Percentiles rank a stretch among this genome's conserved stretches.
phyloP scores from a whole-genome alignment of 768 basidiomycete genomes.

The Termitomyces sp. region DNA sequence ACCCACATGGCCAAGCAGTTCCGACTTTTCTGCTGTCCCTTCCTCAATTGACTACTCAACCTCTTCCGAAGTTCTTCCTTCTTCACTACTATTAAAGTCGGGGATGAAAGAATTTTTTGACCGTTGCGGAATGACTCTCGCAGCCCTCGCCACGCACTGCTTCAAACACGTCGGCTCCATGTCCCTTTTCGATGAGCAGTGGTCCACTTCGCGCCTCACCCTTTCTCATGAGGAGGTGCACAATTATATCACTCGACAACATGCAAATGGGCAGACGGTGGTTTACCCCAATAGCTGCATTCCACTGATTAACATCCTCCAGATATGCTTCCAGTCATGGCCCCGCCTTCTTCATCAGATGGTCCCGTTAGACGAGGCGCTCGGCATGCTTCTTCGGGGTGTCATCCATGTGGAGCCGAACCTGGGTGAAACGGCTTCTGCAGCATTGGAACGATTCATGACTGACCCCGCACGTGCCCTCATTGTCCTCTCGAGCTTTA shows the following conservation, averaged over 20 bases:
- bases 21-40: constrained; percentile 55
- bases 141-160: constrained; percentile 51
- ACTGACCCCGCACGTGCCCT: constrained; percentile 48
- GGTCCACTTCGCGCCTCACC: constrained; percentile 56
- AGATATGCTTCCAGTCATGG: constrained; percentile 77
- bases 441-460: constrained; percentile 70
- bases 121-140: constrained; percentile 51
- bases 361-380: constrained; percentile 49
- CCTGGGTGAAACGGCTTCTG: constrained; percentile 61
- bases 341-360: constrained; percentile 69
- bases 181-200: constrained; percentile 84
- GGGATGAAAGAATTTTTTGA: constrained; percentile 72
- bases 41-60: constrained; percentile 63
- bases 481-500: constrained; percentile 58
- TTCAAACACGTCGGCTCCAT: constrained; percentile 64
- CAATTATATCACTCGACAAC: constrained; percentile 61
- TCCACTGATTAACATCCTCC: constrained; percentile 65
- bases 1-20: constrained; percentile 75
- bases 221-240: constrained; percentile 65
- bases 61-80: constrained; percentile 58
- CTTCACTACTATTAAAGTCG: constrained; percentile 49
- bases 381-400: constrained; percentile 76
- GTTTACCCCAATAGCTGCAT: constrained; percentile 59
- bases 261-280: constrained; percentile 52
- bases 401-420: constrained; percentile 81